These are phyloP conservation scores for Phialophora tarda DNA, from an alignment of 2,329 filamentous ascomycete genomes.

Conservation along the genomic window DNA sequence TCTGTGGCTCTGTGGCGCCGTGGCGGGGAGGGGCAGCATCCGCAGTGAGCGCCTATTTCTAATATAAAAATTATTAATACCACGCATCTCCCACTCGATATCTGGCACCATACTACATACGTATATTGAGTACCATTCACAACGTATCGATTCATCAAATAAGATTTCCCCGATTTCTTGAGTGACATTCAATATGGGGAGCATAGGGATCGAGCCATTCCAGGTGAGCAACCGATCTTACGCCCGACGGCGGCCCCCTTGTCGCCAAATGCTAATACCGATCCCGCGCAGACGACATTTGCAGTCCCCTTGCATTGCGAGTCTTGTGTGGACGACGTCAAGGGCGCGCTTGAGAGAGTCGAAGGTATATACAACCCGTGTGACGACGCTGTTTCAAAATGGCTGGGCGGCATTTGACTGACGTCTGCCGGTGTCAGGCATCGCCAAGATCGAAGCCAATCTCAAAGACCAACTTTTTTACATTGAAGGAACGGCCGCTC, in stretches of 20 bases:
- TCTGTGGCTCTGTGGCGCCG: neutral
- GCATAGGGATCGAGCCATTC: constrained; percentile 51
- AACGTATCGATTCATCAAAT: neutral
- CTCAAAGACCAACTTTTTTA: constrained; percentile 82
- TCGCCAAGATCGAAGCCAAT: constrained; percentile 81
- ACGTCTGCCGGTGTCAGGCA: constrained; percentile 59
- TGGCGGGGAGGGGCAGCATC: neutral
- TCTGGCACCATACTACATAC: neutral
- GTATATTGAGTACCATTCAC: neutral
- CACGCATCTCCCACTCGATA: neutral
- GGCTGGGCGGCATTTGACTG: constrained; percentile 13
- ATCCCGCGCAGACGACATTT: constrained; percentile 74
- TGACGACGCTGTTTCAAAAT: constrained; percentile 40
- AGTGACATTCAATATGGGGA: constrained; percentile 33
- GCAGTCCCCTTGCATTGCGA: constrained; percentile 94
- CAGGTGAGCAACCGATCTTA: constrained; percentile 45
- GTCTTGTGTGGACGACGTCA: constrained; percentile 84
- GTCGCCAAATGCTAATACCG: neutral
- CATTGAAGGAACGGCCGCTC: constrained; percentile 85
- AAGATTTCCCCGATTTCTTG: neutral
- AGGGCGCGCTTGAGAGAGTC: constrained; percentile 75
- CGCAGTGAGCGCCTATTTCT: neutral
- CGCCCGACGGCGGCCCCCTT: neutral
- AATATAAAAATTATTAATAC: constrained; percentile 1
- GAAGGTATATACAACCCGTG: constrained; percentile 54